Conservation (phyloP, 768 basidiomycete genomes). For the Tylopilus sp. region DNA sequence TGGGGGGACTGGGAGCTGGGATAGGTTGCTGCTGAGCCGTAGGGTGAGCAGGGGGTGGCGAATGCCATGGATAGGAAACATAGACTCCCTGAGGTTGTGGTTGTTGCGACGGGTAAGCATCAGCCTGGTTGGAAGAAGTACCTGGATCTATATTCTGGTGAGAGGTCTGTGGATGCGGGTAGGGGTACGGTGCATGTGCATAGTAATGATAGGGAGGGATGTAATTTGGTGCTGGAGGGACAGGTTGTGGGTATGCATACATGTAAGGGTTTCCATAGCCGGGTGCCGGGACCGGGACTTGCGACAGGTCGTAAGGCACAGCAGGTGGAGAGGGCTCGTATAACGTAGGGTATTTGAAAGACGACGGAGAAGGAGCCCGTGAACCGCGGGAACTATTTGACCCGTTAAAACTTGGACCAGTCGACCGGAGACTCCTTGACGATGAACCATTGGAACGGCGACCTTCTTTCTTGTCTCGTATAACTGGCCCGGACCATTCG, state of each 20-base stretch:
- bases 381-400: constrained; percentile 68
- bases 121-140: constrained; percentile 25
- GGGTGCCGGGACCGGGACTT: constrained; percentile 28
- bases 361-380: constrained; percentile 65
- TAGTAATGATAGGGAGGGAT: constrained; percentile 41
- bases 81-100: constrained; percentile 32
- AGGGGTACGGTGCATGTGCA: constrained; percentile 46
- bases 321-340: constrained; percentile 54
- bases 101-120: constrained; percentile 33
- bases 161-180: constrained; percentile 46
- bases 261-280: constrained; percentile 33
- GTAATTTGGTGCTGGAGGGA: constrained; percentile 37
- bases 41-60: constrained; percentile 36
- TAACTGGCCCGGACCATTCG: constrained; percentile 66
- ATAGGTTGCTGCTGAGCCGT: constrained; percentile 40
- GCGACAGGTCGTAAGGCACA: constrained; percentile 30
- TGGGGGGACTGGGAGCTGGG: constrained; percentile 28
- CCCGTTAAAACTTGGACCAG: constrained; percentile 47
- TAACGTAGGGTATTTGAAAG: constrained; percentile 69
- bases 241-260: constrained; percentile 42
- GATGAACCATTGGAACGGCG: constrained; percentile 56
- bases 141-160: constrained; percentile 37
- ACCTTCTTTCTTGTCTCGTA: constrained; percentile 54
- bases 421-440: constrained; percentile 56
- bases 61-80: constrained; percentile 34